Evolutionary conservation across 768 basidiomycete species (phyloP), one percentile per base, ranked within the genome.

Genomic region (Fomitopsis pulvina): DNA sequence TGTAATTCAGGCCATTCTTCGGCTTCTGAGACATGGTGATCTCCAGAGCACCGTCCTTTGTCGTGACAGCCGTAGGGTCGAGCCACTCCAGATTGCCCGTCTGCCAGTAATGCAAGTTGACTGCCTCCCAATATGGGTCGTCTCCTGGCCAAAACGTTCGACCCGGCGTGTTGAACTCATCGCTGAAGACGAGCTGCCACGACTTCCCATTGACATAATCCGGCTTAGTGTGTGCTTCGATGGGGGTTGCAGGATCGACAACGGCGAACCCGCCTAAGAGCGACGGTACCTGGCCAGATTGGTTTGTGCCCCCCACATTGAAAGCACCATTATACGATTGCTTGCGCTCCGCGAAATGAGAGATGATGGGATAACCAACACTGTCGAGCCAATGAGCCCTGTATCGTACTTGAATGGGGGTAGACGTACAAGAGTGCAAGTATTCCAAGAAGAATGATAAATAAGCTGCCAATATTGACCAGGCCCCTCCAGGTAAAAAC

Each of bases 101-200:
- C 51, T 61, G 52, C 68, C 69, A 71, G 56, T 72, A 72, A 56
- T 73, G 67, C 32, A 74, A 59, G 57, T 74, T 66, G 21, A 69
- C 68, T 12, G 73, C 73, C 55, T 75, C 74, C 71, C 73, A 75
- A 56, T 72, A 80, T 0, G 79, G 78, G 57, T 80, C 78, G 56
- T 79, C 76, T 38, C 89, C 90, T 44, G 83, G 84, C 64, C 86
- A 91, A 64, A 94, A 94, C 0, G 85, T 77, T 32, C 93, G 80
- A 11, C 86, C 84, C 1, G 85, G 81, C 7, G 68, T 69, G 48
- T 95, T 82, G 68, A 95, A 95, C 66, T 95, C 93, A 64, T 95
- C 92, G 43, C 86, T 88, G 62, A 90, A 94, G 3, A 92, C 80
- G 11, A 95, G 73, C 52, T 84, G 80, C 68, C 85, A 59, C 57